These are phyloP conservation scores for Metschnikowia lochheadii DNA, from an alignment of 805 yeast genomes.

Conservation along the genomic window DNA sequence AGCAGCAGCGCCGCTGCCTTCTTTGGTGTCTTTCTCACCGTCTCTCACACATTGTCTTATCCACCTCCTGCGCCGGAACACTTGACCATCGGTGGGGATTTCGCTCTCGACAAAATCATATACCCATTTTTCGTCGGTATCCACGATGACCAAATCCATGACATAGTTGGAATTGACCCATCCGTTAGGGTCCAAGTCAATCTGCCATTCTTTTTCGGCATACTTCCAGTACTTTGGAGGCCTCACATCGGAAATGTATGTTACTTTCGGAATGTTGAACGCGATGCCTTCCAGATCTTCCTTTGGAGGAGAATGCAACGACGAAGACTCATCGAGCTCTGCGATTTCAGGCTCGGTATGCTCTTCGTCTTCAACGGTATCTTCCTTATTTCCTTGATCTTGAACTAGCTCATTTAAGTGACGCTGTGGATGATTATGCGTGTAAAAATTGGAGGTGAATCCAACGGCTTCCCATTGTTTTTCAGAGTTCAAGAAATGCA, in stretches of 20 bases:
- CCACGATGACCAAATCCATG: slow-evolving; percentile 52
- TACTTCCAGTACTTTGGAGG: slow-evolving; percentile 65
- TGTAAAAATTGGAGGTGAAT: slow-evolving; percentile 50
- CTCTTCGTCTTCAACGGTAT: background rate
- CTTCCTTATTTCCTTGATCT: slow-evolving; percentile 1
- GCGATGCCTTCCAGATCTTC: slow-evolving; percentile 5
- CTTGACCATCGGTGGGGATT: slow-evolving; percentile 28
- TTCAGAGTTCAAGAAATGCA: slow-evolving; percentile 49
- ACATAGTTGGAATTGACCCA: slow-evolving; percentile 61
- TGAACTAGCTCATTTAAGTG: slow-evolving; percentile 9
- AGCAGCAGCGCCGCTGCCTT: slow-evolving; percentile 6
- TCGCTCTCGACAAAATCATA: slow-evolving; percentile 49
- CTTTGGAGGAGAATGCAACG: background rate
- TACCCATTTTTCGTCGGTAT: slow-evolving; percentile 81
- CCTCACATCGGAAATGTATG: slow-evolving; percentile 35
- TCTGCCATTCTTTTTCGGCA: slow-evolving; percentile 49
- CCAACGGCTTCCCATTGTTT: slow-evolving; percentile 66
- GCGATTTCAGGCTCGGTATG: background rate
- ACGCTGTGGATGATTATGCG: slow-evolving; percentile 39
- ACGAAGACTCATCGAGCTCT: background rate
- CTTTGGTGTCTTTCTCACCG: slow-evolving; percentile 4
- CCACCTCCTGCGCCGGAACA: slow-evolving; percentile 66
- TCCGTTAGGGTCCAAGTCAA: slow-evolving; percentile 57
- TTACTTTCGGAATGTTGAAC: slow-evolving; percentile 9
- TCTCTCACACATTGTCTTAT: slow-evolving; percentile 37